Evolutionary conservation across 106 monocot species (phyloP).

Genomic region (Dendrobium officinale): DNA sequence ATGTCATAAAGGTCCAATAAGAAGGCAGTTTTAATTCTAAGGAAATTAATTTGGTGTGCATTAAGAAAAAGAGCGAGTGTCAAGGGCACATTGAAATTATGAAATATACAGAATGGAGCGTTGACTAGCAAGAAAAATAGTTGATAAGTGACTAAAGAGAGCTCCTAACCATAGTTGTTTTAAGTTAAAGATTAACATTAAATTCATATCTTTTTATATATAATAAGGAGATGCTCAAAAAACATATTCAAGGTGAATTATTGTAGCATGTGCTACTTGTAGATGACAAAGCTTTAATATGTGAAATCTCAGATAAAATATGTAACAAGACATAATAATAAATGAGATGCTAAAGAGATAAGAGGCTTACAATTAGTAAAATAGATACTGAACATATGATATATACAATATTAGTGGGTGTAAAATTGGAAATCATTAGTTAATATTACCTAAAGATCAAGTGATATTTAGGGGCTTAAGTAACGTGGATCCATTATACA

Average conservation of each 20-base stretch:
- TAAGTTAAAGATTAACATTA: not conserved
- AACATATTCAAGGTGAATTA: not conserved
- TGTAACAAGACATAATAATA: not conserved
- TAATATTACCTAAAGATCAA: not conserved
- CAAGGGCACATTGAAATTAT: not conserved
- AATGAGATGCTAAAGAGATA: not conserved
- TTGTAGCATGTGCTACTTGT: not conserved
- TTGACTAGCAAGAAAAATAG: no score
- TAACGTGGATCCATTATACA: not conserved
- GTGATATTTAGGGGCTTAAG: not conserved
- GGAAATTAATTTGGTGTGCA: not conserved
- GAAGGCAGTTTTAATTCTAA: not conserved
- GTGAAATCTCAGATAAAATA: not conserved
- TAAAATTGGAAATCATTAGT: not conserved
- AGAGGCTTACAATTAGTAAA: not conserved
- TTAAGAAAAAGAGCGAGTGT: not conserved
- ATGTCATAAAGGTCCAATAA: not conserved
- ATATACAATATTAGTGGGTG: not conserved
- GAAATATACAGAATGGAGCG: not conserved
- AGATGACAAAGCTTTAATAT: not conserved
- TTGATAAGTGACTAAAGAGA: no score
- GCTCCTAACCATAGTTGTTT: no score
- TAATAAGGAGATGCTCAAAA: not conserved
- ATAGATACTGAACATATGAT: not conserved
- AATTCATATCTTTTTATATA: not conserved